Percentiles rank a stretch among this genome's conserved stretches.
Conservation (phyloP, 2,329 filamentous ascomycete genomes). For the Trichoderma simmonsii region DNA sequence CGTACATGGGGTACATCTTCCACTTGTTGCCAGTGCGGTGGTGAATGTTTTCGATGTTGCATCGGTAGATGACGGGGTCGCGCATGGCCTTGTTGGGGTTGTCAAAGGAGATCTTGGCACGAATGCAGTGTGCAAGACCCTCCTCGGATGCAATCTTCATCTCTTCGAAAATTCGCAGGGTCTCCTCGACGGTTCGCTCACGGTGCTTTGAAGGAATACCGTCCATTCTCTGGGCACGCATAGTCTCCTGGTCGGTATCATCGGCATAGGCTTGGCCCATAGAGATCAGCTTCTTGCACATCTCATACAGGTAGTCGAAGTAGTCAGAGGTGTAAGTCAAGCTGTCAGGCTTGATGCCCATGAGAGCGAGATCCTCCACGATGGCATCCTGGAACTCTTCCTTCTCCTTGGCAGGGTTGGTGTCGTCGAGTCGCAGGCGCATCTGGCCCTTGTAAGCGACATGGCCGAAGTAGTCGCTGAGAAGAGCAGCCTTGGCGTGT, state of each 20-base stretch:
- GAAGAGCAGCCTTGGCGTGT: conserved; percentile 87
- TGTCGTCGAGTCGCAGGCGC: conserved; percentile 92
- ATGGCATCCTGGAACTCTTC: conserved; percentile 94
- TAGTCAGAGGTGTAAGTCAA: conserved; percentile 93
- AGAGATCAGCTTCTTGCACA: conserved; percentile 79
- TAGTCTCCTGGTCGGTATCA: conserved; percentile 85
- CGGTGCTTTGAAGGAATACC: conserved; percentile 79
- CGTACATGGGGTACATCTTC: conserved; percentile 87
- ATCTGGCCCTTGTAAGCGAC: conserved; percentile 89
- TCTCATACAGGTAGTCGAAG: conserved; percentile 88
- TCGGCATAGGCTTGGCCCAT: conserved; percentile 90
- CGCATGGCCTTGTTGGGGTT: conserved; percentile 94
- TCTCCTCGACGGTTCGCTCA: conserved; percentile 77
- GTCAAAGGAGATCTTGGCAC: conserved; percentile 88
- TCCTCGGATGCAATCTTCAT: conserved; percentile 85
- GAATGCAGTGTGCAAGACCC: conserved; percentile 83
- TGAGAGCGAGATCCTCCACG: conserved; percentile 81
- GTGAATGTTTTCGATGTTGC: conserved; percentile 65
- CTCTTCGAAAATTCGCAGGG: conserved; percentile 79
- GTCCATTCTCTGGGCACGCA: conserved; percentile 80
- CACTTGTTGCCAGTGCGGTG: conserved; percentile 76
- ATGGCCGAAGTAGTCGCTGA: conserved; percentile 97
- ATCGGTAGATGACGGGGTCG: conserved; percentile 96
- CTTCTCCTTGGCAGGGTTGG: conserved; percentile 96
- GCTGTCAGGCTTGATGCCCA: conserved; percentile 86